These are phyloP conservation scores for Sequoiadendron giganteum DNA, from an alignment of 75 land plant species.

Conservation along the genomic window DNA sequence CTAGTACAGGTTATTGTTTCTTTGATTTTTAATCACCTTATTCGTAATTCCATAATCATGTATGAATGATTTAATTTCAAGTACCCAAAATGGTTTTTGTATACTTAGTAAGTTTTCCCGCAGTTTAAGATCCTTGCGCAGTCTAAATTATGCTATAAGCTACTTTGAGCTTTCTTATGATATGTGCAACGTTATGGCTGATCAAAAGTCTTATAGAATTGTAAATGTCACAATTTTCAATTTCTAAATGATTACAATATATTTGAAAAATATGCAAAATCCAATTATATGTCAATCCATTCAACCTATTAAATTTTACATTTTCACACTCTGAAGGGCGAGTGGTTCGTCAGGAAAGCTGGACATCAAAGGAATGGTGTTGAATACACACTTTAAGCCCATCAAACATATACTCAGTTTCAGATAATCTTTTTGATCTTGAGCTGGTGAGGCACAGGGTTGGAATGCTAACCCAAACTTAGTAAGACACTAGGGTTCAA, in stretches of 20 bases:
- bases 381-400: background rate
- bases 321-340: background rate
- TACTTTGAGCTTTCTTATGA: background rate
- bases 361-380: background rate
- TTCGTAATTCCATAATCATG: background rate
- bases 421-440: no score
- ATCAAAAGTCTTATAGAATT: background rate
- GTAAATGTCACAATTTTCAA: background rate
- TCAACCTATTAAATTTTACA: background rate
- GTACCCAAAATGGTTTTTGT: background rate
- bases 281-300: background rate
- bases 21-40: background rate
- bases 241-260: background rate
- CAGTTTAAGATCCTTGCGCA: background rate
- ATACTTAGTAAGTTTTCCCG: background rate
- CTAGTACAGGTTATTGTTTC: slow-evolving; percentile 58
- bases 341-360: background rate
- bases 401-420: background rate
- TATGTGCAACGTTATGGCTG: background rate
- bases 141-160: background rate
- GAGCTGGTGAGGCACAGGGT: no score
- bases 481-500: no score
- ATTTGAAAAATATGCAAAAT: background rate
- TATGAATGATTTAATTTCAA: background rate
- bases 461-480: no score